These are phyloP conservation scores for Abelmoschus esculentus DNA, from an alignment of 345 rosid genomes.

Conservation along the genomic window DNA sequence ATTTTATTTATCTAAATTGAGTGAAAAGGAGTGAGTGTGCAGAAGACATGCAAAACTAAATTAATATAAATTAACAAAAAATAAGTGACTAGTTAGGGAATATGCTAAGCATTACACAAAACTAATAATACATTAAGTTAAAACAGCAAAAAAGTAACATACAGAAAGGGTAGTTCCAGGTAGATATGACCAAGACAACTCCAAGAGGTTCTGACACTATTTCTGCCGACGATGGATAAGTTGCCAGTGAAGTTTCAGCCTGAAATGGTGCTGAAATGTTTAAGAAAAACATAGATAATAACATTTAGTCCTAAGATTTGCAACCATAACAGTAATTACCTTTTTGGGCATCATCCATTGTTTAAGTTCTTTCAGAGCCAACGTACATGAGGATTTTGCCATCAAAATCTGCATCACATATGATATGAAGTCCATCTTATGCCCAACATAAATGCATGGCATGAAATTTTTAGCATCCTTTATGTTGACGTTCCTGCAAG, in stretches of 20 bases:
- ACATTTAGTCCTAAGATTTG: not conserved
- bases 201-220: conserved; percentile 82
- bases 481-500: too few species aligned
- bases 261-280: conserved; percentile 16
- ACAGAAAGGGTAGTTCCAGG: conserved; percentile 87
- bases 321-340: conserved; percentile 24
- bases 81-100: not conserved
- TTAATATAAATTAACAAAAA: not conserved
- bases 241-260: conserved; percentile 62
- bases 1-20: not conserved
- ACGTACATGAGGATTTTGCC: conserved; percentile 44
- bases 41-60: not conserved
- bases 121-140: not conserved
- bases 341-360: conserved; percentile 75
- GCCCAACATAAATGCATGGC: too few species aligned
- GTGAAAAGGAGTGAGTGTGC: not conserved
- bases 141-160: conserved; percentile 14
- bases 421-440: too few species aligned
- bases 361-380: conserved; percentile 55
- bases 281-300: not conserved
- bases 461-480: too few species aligned
- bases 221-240: conserved; percentile 77
- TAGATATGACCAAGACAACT: conserved; percentile 64
- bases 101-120: not conserved
- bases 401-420: conserved; percentile 44